phyloP scores from a whole-genome alignment of 495 filamentous ascomycete species.

The Aspergillus homomorphus region DNA sequence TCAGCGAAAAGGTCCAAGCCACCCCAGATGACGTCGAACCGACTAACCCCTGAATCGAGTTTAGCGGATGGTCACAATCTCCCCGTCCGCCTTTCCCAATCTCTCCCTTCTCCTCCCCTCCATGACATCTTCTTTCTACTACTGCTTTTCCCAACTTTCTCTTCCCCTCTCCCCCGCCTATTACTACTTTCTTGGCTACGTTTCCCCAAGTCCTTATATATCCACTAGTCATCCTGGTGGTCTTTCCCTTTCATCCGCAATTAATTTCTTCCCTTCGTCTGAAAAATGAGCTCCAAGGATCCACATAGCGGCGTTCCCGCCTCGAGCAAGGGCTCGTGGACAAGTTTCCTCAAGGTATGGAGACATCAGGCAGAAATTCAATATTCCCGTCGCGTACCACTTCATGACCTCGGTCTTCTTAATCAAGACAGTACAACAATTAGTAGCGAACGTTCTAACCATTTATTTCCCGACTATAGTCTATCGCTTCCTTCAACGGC shows the following conservation, averaged over 20 bases:
- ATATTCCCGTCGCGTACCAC: background rate
- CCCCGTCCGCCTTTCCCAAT: background rate
- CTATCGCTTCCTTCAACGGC: constrained; percentile 94
- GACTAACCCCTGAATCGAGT: background rate
- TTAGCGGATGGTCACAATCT: constrained; percentile 11
- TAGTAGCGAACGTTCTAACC: background rate
- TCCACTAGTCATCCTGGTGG: background rate
- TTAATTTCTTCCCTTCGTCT: constrained; percentile 1
- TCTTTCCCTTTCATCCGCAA: constrained; percentile 2
- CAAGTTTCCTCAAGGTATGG: constrained; percentile 52
- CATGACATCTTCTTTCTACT: constrained; percentile 9
- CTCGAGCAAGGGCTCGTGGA: constrained; percentile 50
- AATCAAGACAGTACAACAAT: background rate
- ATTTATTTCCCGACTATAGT: constrained; percentile 45
- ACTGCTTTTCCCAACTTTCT: background rate
- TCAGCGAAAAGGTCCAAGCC: background rate
- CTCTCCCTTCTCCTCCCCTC: background rate
- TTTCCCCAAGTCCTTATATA: background rate
- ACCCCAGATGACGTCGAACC: background rate
- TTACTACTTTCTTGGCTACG: constrained; percentile 1
- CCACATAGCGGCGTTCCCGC: constrained; percentile 35
- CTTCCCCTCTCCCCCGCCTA: constrained; percentile 6
- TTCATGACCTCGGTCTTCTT: background rate
- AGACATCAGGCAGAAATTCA: background rate
- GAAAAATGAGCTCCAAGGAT: constrained; percentile 37